These are phyloP conservation scores for Cordyceps cateniannulata DNA, from an alignment of 2,329 filamentous ascomycete species.

Conservation along the genomic window DNA sequence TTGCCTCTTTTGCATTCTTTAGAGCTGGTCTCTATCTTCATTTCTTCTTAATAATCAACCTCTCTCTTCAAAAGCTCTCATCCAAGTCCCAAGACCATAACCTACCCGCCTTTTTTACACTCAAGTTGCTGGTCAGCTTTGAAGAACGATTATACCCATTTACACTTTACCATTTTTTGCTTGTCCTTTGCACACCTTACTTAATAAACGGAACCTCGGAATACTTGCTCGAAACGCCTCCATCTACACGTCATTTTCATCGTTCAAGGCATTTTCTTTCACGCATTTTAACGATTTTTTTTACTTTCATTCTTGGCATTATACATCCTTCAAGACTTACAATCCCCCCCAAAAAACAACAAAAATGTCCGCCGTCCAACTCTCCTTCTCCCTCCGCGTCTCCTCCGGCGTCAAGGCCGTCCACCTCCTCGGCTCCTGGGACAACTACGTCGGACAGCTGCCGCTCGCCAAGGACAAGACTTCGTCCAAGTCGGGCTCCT, in stretches of 20 bases:
- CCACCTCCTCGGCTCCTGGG: conserved; percentile 96
- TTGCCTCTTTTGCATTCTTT: conserved; percentile 31
- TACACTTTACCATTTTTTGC: conserved; percentile 19
- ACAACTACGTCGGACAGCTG: conserved; percentile 91
- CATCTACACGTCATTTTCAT: conserved; percentile 29
- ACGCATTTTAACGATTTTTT: conserved; percentile 8
- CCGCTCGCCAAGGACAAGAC: conserved; percentile 84
- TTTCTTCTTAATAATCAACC: conserved; percentile 24
- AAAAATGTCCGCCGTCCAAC: conserved; percentile 84
- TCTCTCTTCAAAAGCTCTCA: conserved; percentile 19
- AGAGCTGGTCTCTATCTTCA: conserved; percentile 49
- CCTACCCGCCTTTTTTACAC: conserved; percentile 12
- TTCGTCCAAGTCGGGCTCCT: conserved; percentile 79
- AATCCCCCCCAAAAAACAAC: neutral
- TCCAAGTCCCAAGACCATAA: neutral
- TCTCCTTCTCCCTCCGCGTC: conserved; percentile 93
- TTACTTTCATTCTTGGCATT: conserved; percentile 20
- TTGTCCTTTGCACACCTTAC: conserved; percentile 24
- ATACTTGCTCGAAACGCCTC: conserved; percentile 43
- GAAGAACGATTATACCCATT: conserved; percentile 22
- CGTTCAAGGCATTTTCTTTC: neutral
- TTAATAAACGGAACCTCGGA: conserved; percentile 45
- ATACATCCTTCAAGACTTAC: conserved; percentile 19
- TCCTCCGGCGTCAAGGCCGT: conserved; percentile 96
- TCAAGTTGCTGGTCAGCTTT: conserved; percentile 37